phyloP scores from a whole-genome alignment of 106 monocot species.

The Acorus calamus region DNA sequence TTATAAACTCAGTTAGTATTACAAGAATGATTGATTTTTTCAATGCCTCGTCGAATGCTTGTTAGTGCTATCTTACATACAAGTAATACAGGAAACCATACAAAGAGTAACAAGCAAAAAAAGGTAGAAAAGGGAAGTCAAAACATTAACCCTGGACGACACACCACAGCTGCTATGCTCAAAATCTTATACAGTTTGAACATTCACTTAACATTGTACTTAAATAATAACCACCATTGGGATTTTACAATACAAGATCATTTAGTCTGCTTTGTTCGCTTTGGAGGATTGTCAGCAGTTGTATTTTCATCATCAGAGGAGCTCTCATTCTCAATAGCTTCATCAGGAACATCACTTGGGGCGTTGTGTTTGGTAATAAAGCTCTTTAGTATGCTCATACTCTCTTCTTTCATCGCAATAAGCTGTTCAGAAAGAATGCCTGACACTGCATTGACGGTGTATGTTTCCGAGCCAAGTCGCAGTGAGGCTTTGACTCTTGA shows the following conservation, averaged over 20 bases:
- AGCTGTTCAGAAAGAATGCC: constrained; percentile 52
- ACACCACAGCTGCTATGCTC: no score
- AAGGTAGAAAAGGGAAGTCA: no score
- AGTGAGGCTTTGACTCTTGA: constrained; percentile 38
- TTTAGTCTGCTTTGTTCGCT: constrained; percentile 58
- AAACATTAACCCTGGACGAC: no score
- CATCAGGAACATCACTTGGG: constrained; percentile 67
- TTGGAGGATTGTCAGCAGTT: constrained; percentile 39
- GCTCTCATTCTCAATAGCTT: constrained; percentile 39
- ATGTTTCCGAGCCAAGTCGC: constrained; percentile 40
- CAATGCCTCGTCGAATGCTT: no score
- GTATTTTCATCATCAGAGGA: constrained; percentile 28
- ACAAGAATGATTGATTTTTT: no score
- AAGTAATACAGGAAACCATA: no score
- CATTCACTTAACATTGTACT: no score
- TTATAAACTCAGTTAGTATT: no score
- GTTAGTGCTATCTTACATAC: no score
- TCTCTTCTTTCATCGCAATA: constrained; percentile 46
- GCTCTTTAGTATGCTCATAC: constrained; percentile 60
- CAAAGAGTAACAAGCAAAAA: no score
- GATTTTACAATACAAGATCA: background rate
- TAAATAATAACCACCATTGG: no score
- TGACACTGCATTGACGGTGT: constrained; percentile 18
- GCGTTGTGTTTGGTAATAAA: constrained; percentile 61
- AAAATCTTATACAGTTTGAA: no score